Base-by-base conservation (phyloP, 768 basidiomycete genomes). In the Imleria badia region DNA sequence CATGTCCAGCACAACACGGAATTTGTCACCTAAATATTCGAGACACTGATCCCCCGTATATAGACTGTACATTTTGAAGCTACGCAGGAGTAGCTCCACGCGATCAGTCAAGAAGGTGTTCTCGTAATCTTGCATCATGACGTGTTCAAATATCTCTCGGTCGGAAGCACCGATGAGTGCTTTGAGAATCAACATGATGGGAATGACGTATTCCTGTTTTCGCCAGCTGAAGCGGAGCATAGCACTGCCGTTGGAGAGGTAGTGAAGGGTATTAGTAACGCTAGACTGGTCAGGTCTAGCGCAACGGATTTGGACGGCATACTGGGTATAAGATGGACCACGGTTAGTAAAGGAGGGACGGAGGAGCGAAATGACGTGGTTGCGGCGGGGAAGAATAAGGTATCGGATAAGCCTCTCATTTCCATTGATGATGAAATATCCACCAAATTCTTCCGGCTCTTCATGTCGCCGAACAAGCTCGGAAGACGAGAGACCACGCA, bases 321-420 rank as follows among this genome's bases (percentile, higher is more conserved):
- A 91, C 48, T 86, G 87, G 3, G 95, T 96, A 73, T 98, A 99
- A 4, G 93, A 92, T 11, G 91, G 92, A 5, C 97, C 97, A 56
- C 97, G 91, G 60, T 91, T 94, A 48, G 83, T 72, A 71, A 98
- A 99, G 12, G 93, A 88, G 20, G 93, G 89, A 45, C 97, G 92
- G 62, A 89, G 77, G 63, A 99, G 85, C 45, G 94, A 87, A 60
- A 95, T 91, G 65, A 92, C 94, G 75, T 98, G 94, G 68, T 98
- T 94, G 49, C 97, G 83, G 26, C 97, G 88, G 13, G 95, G 96
- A 36, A 99, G 81, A 65, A 98, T 94, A 68, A 98, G 86, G 75
- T 94, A 98, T 59, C 97, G 93, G 62, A 99, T 95, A 58, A 99
- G 84, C 75, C 94, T 93, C 75, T 99, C 97, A 73, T 98, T 98